Evolutionary conservation across 192 early-diverging fungal genomes (phyloP), one percentile per base, ranked within the genome.

Genomic region (Backusella australiensis): DNA sequence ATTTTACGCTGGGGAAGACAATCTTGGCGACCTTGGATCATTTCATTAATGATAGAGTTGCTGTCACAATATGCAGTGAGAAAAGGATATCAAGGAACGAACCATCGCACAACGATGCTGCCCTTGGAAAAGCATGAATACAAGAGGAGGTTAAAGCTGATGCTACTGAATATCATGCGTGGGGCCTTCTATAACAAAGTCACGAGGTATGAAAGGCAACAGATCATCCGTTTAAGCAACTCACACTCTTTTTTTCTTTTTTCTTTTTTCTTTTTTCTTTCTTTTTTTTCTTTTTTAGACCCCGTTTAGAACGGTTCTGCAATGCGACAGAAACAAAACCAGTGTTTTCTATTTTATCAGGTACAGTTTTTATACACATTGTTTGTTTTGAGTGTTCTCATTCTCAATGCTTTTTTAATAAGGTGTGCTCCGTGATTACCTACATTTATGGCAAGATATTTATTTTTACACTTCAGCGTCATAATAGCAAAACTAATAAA

Each of bases 391-490:
- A 4, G 12, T 21, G 4, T 21, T 29, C 8, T 59, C 19, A 8
- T 59, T 26, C 8, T 3, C 9, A 19, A 11, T 59, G 7, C 1
- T 34, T 68, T 9, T 75, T 26, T 75, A 26, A 12, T 9, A 11
- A 68, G 74, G 76, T 32, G 67, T 96, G 38, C 83, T 96, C 38
- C 87, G 88, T 23, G 96, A 97, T 82, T 97, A 97, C 82, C 90
- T 94, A 77, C 93, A 93, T 11, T 83, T 97, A 23, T 96, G 94
- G 94, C 90, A 97, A 82, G 88, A 90, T 69, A 88, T 94, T 76
- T 93, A 97, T 81, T 97, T 95, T 79, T 97, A 97, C 82, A 97
- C 91, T 6, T 86, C 90, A 14, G 87, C 78, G 6, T 88, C 89
- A 29, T 29, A 29, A 29, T 32, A 32, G 29, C 29, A 29, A 11